Percentiles rank a stretch among this genome's conserved stretches.
Evolutionary conservation across 768 basidiomycete species (phyloP).

Genomic region (Daedalea quercina): DNA sequence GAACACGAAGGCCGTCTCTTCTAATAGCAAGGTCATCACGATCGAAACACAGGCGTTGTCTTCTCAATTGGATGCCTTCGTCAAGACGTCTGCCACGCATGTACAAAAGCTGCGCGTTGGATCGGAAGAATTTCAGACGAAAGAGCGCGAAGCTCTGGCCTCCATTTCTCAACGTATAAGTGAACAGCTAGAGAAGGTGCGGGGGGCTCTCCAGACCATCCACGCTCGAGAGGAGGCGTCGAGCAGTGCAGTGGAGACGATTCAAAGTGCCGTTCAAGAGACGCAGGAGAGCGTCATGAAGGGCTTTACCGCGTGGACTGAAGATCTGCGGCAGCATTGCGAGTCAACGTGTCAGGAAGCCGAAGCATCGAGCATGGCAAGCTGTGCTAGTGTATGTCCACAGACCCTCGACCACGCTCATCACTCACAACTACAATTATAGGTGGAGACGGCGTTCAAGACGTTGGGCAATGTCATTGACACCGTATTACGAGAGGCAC

Average conservation of each 20-base stretch:
- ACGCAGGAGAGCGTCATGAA: constrained; percentile 46
- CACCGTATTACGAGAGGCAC: constrained; percentile 48
- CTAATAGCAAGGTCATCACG: constrained; percentile 54
- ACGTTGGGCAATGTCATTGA: constrained; percentile 57
- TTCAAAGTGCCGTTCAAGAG: constrained; percentile 45
- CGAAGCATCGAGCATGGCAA: constrained; percentile 34
- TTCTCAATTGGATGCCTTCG: constrained; percentile 54
- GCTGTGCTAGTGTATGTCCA: constrained; percentile 37
- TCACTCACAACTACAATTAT: background rate
- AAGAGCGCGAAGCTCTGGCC: constrained; percentile 48
- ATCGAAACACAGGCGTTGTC: constrained; percentile 47
- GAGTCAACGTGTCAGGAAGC: constrained; percentile 42
- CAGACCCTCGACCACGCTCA: background rate
- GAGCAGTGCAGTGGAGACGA: constrained; percentile 39
- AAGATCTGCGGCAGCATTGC: constrained; percentile 42
- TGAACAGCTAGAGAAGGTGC: constrained; percentile 48
- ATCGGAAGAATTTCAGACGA: constrained; percentile 46
- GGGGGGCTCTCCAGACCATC: constrained; percentile 45
- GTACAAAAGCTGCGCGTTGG: constrained; percentile 47
- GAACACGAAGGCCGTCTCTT: constrained; percentile 60
- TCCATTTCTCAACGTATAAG: constrained; percentile 48
- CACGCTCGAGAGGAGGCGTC: constrained; percentile 51
- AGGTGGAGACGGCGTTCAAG: constrained; percentile 45
- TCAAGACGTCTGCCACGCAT: constrained; percentile 48
- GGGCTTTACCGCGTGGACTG: constrained; percentile 50